These are phyloP conservation scores for Fusarium abutilonis DNA, from an alignment of 2,329 filamentous ascomycete species.

Conservation along the genomic window DNA sequence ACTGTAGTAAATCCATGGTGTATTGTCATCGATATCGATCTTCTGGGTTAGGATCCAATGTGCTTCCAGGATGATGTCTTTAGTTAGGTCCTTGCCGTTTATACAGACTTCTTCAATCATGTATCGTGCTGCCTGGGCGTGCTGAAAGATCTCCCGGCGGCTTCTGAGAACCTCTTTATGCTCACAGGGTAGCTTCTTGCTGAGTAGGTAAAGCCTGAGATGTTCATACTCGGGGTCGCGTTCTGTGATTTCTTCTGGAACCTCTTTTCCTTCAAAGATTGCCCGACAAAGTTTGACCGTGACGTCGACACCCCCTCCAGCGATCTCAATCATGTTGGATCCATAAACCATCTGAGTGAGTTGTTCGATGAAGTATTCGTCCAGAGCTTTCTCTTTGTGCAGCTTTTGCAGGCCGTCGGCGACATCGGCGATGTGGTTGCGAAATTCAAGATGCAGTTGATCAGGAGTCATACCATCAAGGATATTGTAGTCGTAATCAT, in stretches of 20 bases:
- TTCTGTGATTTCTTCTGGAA: not conserved
- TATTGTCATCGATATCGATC: slow-evolving; percentile 2
- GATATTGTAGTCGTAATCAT: not conserved
- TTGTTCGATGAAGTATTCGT: not conserved
- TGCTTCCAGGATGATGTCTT: slow-evolving; percentile 39
- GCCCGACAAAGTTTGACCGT: slow-evolving; percentile 2
- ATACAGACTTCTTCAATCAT: slow-evolving; percentile 26
- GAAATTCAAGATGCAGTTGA: not conserved
- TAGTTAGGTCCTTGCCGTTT: slow-evolving; percentile 18
- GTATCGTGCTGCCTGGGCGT: slow-evolving; percentile 22
- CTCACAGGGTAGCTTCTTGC: too few relatives aligned
- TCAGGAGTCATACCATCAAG: not conserved
- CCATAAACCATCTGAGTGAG: slow-evolving; percentile 6
- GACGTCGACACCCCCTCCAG: not conserved
- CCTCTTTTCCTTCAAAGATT: not conserved
- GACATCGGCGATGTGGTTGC: not conserved
- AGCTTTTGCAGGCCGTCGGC: not conserved
- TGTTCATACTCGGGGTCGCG: not conserved
- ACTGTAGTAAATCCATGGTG: slow-evolving; percentile 13
- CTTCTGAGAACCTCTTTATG: too few relatives aligned
- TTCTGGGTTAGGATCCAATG: slow-evolving; percentile 37
- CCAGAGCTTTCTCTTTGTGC: not conserved
- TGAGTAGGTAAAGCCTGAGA: not conserved
- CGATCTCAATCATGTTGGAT: slow-evolving; percentile 22
- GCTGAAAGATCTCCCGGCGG: slow-evolving; percentile 20